A percentile compares a stretch with the other conserved stretches of the same genome.
Evolutionary conservation across 2,329 filamentous ascomycete genomes (phyloP).

Genomic region (Colletotrichum truncatum): DNA sequence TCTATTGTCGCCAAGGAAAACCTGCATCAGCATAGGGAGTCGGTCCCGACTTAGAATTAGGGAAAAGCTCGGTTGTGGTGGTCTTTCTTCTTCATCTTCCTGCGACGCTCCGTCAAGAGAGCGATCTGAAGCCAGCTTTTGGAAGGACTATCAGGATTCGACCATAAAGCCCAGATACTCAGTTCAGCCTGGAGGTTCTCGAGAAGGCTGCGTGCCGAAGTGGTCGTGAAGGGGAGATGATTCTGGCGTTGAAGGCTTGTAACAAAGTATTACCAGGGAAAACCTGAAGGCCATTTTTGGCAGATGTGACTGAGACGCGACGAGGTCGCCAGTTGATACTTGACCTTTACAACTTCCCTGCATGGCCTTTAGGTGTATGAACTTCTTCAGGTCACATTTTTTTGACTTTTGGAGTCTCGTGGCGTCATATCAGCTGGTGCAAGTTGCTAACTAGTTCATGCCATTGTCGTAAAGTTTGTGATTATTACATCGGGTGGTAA

Average conservation of each 20-base stretch:
- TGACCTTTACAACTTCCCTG: background rate
- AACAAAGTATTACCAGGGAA: slow-evolving; percentile 18
- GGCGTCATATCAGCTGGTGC: too few species aligned
- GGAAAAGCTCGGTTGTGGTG: background rate
- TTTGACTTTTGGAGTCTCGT: too few species aligned
- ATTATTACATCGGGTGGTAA: background rate
- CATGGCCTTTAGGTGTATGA: too few species aligned
- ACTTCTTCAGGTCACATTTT: too few species aligned
- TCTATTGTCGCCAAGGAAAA: background rate
- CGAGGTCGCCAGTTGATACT: background rate
- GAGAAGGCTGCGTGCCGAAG: background rate
- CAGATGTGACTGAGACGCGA: slow-evolving; percentile 6
- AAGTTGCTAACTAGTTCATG: too few species aligned
- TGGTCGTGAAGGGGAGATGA: background rate
- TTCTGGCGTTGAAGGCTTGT: slow-evolving; percentile 19
- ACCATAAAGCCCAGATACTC: background rate
- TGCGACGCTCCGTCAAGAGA: background rate
- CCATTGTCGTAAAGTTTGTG: background rate
- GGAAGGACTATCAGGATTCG: background rate
- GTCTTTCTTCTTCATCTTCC: background rate
- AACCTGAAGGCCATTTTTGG: slow-evolving; percentile 12
- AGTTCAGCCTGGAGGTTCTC: background rate
- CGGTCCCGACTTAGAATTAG: background rate
- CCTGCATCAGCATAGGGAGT: slow-evolving; percentile 16
- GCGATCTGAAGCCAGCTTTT: background rate